Evolutionary conservation across 2,329 filamentous ascomycete species (phyloP), one percentile per base, ranked within the genome.

Genomic region (Xylaria multiplex): DNA sequence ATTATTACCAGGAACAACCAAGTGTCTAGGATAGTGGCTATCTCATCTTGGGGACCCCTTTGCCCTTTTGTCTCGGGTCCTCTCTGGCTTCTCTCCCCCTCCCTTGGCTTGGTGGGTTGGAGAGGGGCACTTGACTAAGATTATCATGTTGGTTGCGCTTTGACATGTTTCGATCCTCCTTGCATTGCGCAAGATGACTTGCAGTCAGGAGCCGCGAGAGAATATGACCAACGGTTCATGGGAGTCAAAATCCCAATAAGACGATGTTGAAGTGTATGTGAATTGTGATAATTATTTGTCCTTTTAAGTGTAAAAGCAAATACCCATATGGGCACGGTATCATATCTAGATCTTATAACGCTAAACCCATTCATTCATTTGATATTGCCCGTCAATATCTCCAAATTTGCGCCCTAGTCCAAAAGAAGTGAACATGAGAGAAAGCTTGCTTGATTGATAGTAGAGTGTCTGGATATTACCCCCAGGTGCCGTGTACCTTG

Each of bases 401-500:
- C 22, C 40, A 48, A 52, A n/a, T 8, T 40, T 22, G 52, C 56
- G 56, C 63, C 19, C 56, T 22, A 19, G 16, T 19, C 45, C 27
- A 7, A 14, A 60, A 49, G 16, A 50, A 65, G 32, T 49, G n/a
- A 59, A 19, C 8, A 35, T 11, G 62, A 53, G 19, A 42, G 27
- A 19, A n/a, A 48, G 19, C 16, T 37, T 46, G 40, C 52, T 54
- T 42, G 19, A 24, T 45, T 6, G 35, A 6, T n/a, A 45, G 32
- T 22, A 32, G 4, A 19, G 55, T 61, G 61, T 66, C 52, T 68
- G 40, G 62, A 43, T 32, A 40, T 71, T 65, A 71, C 27, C 84
- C 81, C 86, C 86, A 88, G 22, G 86, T 88, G 57, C 81, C 82
- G 73, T 88, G 83, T 6, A 88, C 75, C 72, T 80, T 84, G 68